Conservation (phyloP, 495 filamentous ascomycete genomes). For the Podospora didyma region DNA sequence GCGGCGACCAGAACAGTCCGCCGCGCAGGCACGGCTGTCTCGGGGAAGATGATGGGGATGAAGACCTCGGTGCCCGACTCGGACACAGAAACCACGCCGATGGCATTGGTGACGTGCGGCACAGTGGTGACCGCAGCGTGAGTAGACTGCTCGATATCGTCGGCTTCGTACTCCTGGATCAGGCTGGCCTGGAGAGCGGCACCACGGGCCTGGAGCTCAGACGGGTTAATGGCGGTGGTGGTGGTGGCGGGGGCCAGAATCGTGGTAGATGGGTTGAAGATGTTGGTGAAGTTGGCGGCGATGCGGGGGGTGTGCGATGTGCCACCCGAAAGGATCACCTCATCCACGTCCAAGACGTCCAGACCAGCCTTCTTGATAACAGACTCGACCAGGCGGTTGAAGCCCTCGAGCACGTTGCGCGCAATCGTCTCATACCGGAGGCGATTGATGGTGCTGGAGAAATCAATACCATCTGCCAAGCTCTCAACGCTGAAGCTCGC, state of each 20-base stretch:
- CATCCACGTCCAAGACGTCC: constrained; percentile 88
- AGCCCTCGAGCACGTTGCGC: constrained; percentile 76
- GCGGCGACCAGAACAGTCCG: constrained; percentile 71
- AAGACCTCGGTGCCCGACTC: constrained; percentile 62
- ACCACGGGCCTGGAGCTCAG: constrained; percentile 81
- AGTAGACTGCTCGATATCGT: constrained; percentile 92
- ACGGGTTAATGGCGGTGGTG: constrained; percentile 81
- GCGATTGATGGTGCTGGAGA: constrained; percentile 84
- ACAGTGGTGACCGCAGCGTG: constrained; percentile 94
- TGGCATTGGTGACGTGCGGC: constrained; percentile 80
- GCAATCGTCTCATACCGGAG: constrained; percentile 89
- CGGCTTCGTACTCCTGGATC: constrained; percentile 84
- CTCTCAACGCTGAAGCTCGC: constrained; percentile 88
- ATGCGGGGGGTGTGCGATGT: constrained; percentile 92
- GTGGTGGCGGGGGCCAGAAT: constrained; percentile 80
- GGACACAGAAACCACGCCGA: constrained; percentile 77
- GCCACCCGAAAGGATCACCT: constrained; percentile 91
- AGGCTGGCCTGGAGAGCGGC: constrained; percentile 93
- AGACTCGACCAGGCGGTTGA: constrained; percentile 78
- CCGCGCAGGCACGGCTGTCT: constrained; percentile 87
- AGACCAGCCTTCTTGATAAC: constrained; percentile 88
- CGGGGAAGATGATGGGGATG: constrained; percentile 69
- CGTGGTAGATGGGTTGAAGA: constrained; percentile 77
- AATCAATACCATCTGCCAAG: constrained; percentile 84
- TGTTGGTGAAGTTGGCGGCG: constrained; percentile 63